These are phyloP conservation scores for Leishmania tarentolae DNA, from an alignment of 208 protist species.

Conservation along the genomic window DNA sequence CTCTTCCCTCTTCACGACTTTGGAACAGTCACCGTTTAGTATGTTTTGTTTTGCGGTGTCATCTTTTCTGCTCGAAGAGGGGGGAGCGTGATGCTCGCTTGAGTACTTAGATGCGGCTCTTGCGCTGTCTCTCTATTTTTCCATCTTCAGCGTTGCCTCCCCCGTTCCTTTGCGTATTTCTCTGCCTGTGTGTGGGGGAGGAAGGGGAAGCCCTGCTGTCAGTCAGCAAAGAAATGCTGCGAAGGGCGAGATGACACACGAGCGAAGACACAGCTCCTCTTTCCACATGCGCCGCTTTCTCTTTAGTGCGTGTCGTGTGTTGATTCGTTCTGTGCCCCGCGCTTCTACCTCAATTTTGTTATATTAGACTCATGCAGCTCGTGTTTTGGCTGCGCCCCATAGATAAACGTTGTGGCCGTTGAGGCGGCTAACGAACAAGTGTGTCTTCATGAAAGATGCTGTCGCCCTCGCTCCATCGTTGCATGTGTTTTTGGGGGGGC, in stretches of 20 bases:
- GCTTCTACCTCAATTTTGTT: not conserved
- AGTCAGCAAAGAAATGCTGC: not conserved
- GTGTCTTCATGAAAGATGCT: not conserved
- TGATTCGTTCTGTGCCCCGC: not conserved
- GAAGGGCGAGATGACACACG: not conserved
- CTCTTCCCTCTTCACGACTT: not conserved
- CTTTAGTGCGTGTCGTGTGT: not conserved
- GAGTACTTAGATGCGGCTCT: not conserved
- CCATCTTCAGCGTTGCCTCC: not conserved
- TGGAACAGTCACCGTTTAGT: not conserved
- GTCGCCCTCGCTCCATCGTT: not conserved
- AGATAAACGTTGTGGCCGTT: not conserved
- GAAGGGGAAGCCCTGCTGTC: not conserved
- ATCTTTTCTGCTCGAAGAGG: not conserved
- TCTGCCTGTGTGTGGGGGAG: not conserved
- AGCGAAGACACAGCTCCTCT: not conserved
- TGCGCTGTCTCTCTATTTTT: not conserved
- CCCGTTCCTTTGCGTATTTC: not conserved
- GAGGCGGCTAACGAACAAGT: not conserved
- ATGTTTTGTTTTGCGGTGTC: not conserved
- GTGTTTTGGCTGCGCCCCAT: not conserved
- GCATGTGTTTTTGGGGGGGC: not conserved
- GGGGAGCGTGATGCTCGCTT: not conserved
- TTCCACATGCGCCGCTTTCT: not conserved
- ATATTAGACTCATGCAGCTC: not conserved